Conservation (phyloP, 352 stramenopile genomes). For the Globisporangium iwayamae region DNA sequence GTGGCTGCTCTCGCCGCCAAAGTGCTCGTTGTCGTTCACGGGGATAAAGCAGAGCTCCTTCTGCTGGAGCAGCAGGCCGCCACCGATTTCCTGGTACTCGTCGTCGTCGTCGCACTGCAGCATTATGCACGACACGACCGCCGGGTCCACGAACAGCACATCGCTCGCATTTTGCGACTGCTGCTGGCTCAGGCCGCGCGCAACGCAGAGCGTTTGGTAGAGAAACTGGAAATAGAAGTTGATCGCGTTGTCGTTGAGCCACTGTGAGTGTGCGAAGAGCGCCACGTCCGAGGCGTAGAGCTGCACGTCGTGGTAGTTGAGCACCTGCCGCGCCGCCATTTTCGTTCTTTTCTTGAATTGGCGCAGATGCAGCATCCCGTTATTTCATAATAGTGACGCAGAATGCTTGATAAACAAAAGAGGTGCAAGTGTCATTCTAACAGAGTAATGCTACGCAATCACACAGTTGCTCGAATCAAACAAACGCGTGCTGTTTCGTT, state of each 20-base stretch:
- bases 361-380: no score
- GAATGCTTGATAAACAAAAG: no score
- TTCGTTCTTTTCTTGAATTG: neutral
- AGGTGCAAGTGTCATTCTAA: neutral
- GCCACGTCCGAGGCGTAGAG: conserved; percentile 76
- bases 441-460: neutral
- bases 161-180: conserved; percentile 6
- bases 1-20: conserved; percentile 57
- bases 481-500: conserved; percentile 13
- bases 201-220: conserved; percentile 34
- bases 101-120: conserved; percentile 82
- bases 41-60: conserved; percentile 58
- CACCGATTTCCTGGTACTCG: conserved; percentile 61
- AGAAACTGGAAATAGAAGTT: conserved; percentile 84
- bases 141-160: conserved; percentile 71
- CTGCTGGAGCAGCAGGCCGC: conserved; percentile 30
- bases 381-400: no score
- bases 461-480: neutral
- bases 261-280: conserved; percentile 55
- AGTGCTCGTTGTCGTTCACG: conserved; percentile 63
- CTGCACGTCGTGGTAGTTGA: conserved; percentile 81
- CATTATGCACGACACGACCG: conserved; percentile 76
- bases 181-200: neutral
- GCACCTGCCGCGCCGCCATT: conserved; percentile 44
- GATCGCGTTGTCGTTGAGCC: conserved; percentile 83